Evolutionary conservation across 2,329 filamentous ascomycete genomes (phyloP).

Genomic region (Diplodia intermedia): DNA sequence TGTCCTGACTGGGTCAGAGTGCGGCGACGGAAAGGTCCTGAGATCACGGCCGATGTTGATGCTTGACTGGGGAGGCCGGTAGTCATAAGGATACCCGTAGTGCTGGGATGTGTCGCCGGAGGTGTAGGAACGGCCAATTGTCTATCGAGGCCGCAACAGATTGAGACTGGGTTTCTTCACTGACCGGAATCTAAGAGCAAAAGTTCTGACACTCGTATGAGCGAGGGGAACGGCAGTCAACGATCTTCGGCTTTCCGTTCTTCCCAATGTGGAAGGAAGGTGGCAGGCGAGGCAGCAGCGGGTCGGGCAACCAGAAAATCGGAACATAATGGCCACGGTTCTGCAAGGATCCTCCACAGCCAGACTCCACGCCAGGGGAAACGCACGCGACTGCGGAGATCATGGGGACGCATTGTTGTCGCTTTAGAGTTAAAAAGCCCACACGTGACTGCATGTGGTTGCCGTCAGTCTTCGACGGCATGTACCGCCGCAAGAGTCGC

Average conservation of each 20-base stretch:
- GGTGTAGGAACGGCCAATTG: too few relatives aligned
- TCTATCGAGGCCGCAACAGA: too few relatives aligned
- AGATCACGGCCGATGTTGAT: neutral
- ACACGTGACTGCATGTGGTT: neutral
- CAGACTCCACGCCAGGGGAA: neutral
- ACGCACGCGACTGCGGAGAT: neutral
- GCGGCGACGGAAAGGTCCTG: neutral
- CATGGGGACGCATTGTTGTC: neutral
- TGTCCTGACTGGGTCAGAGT: neutral
- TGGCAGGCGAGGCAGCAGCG: neutral
- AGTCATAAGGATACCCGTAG: too few relatives aligned
- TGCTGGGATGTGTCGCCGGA: too few relatives aligned
- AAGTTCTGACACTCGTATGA: too few relatives aligned
- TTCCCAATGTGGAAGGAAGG: too few relatives aligned
- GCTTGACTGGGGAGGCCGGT: too few relatives aligned
- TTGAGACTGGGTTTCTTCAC: too few relatives aligned
- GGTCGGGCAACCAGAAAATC: neutral
- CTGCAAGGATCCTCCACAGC: neutral
- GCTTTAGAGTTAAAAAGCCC: neutral
- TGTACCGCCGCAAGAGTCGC: neutral
- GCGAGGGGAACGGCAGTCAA: neutral
- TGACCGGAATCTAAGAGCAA: too few relatives aligned
- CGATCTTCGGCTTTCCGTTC: too few relatives aligned
- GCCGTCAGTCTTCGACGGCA: slow-evolving; percentile 3
- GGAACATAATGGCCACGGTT: neutral